Base-by-base conservation (phyloP, 148 eudicot genomes). In the Arctostaphylos glauca region DNA sequence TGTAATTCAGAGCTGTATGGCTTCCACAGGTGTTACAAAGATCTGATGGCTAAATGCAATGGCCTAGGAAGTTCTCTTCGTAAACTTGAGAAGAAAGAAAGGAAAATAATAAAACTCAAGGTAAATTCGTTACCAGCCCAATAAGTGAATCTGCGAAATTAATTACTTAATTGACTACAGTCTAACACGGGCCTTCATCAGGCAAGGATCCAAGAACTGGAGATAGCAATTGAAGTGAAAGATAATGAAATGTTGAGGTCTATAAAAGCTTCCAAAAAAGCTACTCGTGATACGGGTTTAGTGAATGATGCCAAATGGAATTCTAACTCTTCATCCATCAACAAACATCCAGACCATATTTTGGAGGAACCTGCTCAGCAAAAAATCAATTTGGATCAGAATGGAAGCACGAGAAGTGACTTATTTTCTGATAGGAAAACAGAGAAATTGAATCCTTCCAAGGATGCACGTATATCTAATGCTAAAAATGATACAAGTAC, bases 1-100 rank as follows among this genome's bases (percentile, higher is more conserved):
- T 49, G 6, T 78, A 55, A 48, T 49, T 79, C 56, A 21, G 21
- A 48, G 16, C 52, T 79, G 4, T 18, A 77, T 81, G 50, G 55
- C 59, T 25, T 67, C 12, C 74, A 4, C 73, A 96, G 99, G 96
- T 90, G 84, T 81, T 96, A 92, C 91, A 94, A 92, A 83, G 95
- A 94, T 74, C 85, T 96, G 89, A 90, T 93, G 93, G 88, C 93
- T 23, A 94, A 96, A 86, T 94, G 94, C 91, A 92, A 90, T 85
- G 49, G 80, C 58, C 85, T 94, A 21, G 96, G 92, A 66, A 92
- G 90, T 73, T 91, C 84, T 43, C 84, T 54, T 46, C 88, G 81
- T 77, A 90, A 96, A 88, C 98, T 93, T 76, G 93, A 93, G 88
- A 92, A 93, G 87, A 91, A 94, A 73, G 88, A 93, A 66, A 93